Conservation (phyloP, 1,284 basidiomycete genomes). For the Ustilago bromivora region DNA sequence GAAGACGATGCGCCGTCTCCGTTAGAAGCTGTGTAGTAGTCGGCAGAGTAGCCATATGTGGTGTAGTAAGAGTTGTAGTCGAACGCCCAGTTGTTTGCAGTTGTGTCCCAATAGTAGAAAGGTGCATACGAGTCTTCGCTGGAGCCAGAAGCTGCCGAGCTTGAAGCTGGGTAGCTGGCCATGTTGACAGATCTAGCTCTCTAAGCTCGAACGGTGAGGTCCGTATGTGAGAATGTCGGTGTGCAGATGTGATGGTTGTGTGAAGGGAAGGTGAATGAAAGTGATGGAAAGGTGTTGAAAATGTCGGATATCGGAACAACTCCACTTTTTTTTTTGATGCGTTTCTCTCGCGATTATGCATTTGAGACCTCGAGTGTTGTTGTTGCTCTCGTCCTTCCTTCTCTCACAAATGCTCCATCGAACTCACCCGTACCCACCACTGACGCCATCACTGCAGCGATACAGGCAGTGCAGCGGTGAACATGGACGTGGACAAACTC, state of each 20-base stretch:
- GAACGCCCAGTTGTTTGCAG: conserved; percentile 64
- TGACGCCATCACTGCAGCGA: not conserved
- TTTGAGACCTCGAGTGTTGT: not conserved
- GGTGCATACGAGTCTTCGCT: conserved; percentile 64
- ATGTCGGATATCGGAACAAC: conserved; percentile 25
- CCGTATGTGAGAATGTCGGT: not conserved
- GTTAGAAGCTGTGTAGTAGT: conserved; percentile 42
- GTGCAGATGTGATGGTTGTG: conserved; percentile 8
- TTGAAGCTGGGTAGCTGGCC: not conserved
- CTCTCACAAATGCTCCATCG: not conserved
- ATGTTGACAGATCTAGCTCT: not conserved
- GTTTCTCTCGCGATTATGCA: conserved; percentile 16
- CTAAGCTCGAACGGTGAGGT: not conserved
- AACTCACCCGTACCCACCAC: not conserved
- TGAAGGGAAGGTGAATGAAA: not conserved
- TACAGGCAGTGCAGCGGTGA: not conserved
- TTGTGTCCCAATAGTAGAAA: conserved; percentile 68
- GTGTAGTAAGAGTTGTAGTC: conserved; percentile 67
- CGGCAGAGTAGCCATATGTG: conserved; percentile 57
- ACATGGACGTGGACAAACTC: conserved; percentile 67
- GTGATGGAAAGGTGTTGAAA: not conserved
- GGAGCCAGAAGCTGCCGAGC: conserved; percentile 10
- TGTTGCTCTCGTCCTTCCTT: not conserved
- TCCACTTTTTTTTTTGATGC: conserved; percentile 12
- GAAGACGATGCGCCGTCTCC: conserved; percentile 25